phyloP scores from a whole-genome alignment of 441 rosid genomes.

The Adansonia grandidieri region DNA sequence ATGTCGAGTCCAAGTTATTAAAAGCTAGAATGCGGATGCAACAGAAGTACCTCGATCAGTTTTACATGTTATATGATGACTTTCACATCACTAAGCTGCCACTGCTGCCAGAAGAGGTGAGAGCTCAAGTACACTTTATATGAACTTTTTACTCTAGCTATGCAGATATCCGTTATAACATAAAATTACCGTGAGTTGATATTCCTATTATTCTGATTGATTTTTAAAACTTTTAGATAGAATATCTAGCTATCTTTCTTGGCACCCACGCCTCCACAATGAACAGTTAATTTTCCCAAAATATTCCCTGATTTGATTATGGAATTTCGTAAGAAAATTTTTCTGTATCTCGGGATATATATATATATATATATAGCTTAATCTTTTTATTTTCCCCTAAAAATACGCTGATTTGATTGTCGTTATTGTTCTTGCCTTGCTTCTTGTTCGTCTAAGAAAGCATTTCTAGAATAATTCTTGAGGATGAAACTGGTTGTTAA shows the following conservation, averaged over 20 bases:
- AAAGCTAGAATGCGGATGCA: conserved; percentile 97
- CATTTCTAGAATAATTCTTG: neutral
- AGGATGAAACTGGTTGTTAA: neutral
- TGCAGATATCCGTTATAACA: neutral
- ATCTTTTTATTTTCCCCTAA: neutral
- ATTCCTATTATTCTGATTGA: neutral
- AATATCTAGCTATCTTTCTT: neutral
- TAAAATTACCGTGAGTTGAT: neutral
- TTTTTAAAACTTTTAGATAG: neutral
- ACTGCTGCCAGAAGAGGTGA: conserved; percentile 93
- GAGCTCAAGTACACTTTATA: conserved; percentile 16
- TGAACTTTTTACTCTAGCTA: neutral
- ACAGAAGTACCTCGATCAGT: conserved; percentile 96
- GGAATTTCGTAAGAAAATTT: neutral
- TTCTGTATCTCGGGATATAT: neutral
- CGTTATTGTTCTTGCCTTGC: neutral
- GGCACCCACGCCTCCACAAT: neutral
- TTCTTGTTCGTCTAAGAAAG: neutral
- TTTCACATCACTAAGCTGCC: conserved; percentile 95
- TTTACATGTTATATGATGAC: conserved; percentile 97
- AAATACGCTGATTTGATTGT: neutral
- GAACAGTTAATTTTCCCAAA: too few species aligned
- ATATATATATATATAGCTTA: neutral
- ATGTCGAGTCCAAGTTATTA: conserved; percentile 86
- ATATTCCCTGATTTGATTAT: neutral